Conservation (phyloP, 1,139 yeast species). For the Trichomonascaceae sp. region DNA sequence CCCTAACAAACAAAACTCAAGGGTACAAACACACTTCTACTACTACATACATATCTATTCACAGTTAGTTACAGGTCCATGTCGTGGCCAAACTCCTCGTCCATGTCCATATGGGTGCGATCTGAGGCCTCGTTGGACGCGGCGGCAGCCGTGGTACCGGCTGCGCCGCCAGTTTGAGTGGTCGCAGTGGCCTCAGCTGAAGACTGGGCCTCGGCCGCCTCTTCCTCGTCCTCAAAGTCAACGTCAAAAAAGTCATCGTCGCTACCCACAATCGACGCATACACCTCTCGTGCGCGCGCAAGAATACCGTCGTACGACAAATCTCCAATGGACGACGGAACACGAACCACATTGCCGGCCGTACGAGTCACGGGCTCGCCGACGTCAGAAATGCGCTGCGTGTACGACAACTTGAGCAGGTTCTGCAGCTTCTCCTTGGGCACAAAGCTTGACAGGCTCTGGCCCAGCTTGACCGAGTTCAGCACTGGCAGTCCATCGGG, state of each 20-base stretch:
- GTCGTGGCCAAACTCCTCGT: conserved; percentile 48
- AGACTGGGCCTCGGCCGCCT: conserved; percentile 16
- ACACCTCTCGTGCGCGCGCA: conserved; percentile 65
- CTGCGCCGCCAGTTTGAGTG: conserved; percentile 4
- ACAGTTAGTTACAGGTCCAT: conserved; percentile 40
- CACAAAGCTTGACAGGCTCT: conserved; percentile 68
- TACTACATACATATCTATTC: neutral
- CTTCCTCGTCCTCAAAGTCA: conserved; percentile 92
- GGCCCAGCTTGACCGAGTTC: conserved; percentile 75
- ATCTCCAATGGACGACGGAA: conserved; percentile 64
- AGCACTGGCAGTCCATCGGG: conserved; percentile 55
- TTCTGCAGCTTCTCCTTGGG: conserved; percentile 71
- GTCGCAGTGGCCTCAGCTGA: conserved; percentile 3
- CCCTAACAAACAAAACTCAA: too few species aligned
- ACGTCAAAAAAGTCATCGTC: conserved; percentile 93
- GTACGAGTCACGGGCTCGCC: conserved; percentile 5
- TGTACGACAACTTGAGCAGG: conserved; percentile 65
- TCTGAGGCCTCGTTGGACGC: too few species aligned
- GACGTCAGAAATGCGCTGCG: conserved; percentile 34
- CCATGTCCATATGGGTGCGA: conserved; percentile 9
- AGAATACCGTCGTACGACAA: conserved; percentile 84
- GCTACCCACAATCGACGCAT: conserved; percentile 70
- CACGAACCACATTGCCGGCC: conserved; percentile 28
- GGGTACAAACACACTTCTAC: neutral
- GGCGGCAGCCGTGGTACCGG: conserved; percentile 3